These are phyloP conservation scores for Xerocomus brunneocitrinus DNA, from an alignment of 768 basidiomycete genomes.

Conservation along the genomic window DNA sequence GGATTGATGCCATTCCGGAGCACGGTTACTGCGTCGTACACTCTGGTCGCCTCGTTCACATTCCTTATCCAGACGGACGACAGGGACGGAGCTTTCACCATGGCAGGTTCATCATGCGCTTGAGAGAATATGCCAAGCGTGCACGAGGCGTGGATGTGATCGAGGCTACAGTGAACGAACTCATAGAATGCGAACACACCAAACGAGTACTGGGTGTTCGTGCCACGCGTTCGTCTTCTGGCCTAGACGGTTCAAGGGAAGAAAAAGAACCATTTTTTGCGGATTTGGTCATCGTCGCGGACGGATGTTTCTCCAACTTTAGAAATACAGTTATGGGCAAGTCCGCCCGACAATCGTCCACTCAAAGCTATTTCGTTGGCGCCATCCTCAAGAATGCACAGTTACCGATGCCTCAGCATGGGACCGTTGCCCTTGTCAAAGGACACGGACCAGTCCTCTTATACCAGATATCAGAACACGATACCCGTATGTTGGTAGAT, in stretches of 20 bases:
- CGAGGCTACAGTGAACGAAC: constrained; percentile 78
- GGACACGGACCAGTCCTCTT: constrained; percentile 84
- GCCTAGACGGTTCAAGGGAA: constrained; percentile 24
- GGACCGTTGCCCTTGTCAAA: constrained; percentile 79
- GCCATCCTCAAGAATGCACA: constrained; percentile 72
- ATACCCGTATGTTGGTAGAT: constrained; percentile 93
- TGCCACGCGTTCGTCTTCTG: constrained; percentile 43
- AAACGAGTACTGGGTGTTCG: constrained; percentile 62
- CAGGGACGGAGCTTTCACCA: constrained; percentile 92
- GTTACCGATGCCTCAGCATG: constrained; percentile 71
- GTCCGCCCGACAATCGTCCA: constrained; percentile 44
- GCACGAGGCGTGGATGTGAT: constrained; percentile 71
- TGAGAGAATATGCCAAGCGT: constrained; percentile 60
- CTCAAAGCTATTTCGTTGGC: constrained; percentile 81
- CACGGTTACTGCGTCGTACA: constrained; percentile 82
- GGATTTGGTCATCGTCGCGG: constrained; percentile 81
- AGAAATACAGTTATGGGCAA: constrained; percentile 60
- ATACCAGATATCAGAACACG: constrained; percentile 85
- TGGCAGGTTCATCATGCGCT: constrained; percentile 78
- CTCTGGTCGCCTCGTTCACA: constrained; percentile 64
- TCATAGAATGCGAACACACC: constrained; percentile 54
- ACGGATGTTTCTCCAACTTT: constrained; percentile 96
- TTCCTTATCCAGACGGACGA: constrained; percentile 74
- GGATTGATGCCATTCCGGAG: constrained; percentile 81
- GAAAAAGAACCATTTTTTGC: constrained; percentile 60